Percentiles rank a stretch among this genome's conserved stretches.
Evolutionary conservation across 257 asterid species (phyloP).

Genomic region (Petrea volubilis): DNA sequence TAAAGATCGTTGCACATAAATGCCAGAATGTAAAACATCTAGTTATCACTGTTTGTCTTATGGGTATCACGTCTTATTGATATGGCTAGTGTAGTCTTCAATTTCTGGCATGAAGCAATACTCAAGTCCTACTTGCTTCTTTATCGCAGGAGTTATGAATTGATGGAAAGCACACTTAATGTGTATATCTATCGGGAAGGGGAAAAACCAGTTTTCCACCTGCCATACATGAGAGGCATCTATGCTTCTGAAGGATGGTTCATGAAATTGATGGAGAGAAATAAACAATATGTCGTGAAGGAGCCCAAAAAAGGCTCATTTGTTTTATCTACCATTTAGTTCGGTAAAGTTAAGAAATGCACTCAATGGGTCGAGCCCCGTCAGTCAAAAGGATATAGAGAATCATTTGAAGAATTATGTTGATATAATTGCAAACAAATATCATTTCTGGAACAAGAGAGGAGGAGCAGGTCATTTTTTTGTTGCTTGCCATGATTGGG

Average conservation of each 20-base stretch:
- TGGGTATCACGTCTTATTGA: too few relatives aligned
- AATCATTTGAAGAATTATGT: constrained; percentile 42
- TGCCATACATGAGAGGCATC: constrained; percentile 48
- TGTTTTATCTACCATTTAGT: constrained; percentile 64
- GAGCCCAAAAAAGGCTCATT: constrained; percentile 58
- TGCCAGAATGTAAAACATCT: too few relatives aligned
- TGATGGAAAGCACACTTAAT: constrained; percentile 55
- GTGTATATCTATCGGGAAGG: constrained; percentile 64
- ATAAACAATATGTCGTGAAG: constrained; percentile 45
- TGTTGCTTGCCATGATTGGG: constrained; percentile 79
- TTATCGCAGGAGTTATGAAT: constrained; percentile 58
- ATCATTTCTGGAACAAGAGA: constrained; percentile 61
- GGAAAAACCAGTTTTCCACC: constrained; percentile 60
- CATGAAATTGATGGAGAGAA: constrained; percentile 57
- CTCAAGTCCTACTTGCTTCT: constrained; percentile 5
- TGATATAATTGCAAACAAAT: constrained; percentile 37
- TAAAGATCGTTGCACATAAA: too few relatives aligned
- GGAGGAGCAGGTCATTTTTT: constrained; percentile 60
- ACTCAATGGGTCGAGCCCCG: constrained; percentile 25
- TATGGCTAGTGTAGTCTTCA: background rate
- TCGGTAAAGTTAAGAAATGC: constrained; percentile 39
- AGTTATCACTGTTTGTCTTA: too few relatives aligned
- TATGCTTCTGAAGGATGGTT: constrained; percentile 83
- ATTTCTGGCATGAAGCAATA: background rate
- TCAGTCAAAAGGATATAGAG: constrained; percentile 31